Conservation (phyloP, 2,329 filamentous ascomycete genomes). For the Pseudogymnoascus verrucosus region DNA sequence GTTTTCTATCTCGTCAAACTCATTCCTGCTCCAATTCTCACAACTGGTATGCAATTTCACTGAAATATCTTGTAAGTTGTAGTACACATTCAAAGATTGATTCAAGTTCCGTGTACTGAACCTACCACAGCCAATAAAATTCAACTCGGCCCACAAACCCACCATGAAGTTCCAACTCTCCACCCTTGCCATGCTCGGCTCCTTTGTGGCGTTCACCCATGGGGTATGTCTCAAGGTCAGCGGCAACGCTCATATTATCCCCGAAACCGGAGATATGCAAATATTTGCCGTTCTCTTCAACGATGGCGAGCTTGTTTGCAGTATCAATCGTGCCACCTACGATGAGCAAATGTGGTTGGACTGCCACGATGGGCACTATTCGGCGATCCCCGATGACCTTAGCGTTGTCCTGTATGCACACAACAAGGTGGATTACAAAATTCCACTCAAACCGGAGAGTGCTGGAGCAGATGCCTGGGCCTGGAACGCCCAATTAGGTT, state of each 20-base stretch:
- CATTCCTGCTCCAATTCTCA: not conserved
- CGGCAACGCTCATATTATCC: not conserved
- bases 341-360: not conserved
- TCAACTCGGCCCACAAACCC: not conserved
- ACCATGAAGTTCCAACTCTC: not conserved
- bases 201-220: not conserved
- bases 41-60: not conserved
- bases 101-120: not conserved
- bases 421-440: not conserved
- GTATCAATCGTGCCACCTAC: not conserved
- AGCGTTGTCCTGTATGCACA: not conserved
- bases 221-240: not conserved
- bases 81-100: not conserved
- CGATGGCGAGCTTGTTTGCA: not conserved
- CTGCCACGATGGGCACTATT: not conserved
- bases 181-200: not conserved
- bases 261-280: not conserved
- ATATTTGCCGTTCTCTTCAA: not conserved
- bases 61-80: not conserved
- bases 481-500: not conserved
- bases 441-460: not conserved
- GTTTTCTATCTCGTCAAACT: not conserved
- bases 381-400: not conserved
- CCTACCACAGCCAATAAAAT: not conserved
- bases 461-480: not conserved